Percentiles rank a stretch among this genome's conserved stretches.
Conservation (phyloP, 106 monocot species). For the Xerophyta viscosa region DNA sequence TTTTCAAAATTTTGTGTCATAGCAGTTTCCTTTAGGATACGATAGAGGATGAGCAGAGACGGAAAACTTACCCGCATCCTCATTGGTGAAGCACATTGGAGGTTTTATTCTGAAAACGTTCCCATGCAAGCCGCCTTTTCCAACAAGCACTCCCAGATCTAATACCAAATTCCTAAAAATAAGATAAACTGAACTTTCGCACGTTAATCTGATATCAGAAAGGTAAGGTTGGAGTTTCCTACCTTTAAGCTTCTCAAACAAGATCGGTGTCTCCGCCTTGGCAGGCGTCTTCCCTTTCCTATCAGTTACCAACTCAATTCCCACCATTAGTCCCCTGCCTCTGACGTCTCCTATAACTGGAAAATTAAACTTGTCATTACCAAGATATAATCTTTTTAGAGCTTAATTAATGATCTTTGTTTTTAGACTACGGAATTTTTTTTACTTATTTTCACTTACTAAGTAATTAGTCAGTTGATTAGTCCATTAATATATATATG, state of each 20-base stretch:
- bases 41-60: no score
- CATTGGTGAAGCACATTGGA: constrained; percentile 95
- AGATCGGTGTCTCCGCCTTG: constrained; percentile 49
- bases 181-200: no score
- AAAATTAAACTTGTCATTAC: no score
- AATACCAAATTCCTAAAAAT: constrained; percentile 1
- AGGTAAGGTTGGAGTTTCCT: not conserved
- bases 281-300: constrained; percentile 91
- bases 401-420: no score
- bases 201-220: not conserved
- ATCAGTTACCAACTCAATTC: constrained; percentile 84
- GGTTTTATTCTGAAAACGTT: constrained; percentile 98
- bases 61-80: constrained; percentile 72
- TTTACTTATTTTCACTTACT: no score
- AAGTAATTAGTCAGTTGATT: no score
- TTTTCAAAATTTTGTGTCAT: no score
- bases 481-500: no score
- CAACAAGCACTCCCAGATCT: constrained; percentile 93
- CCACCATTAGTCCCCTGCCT: constrained; percentile 92
- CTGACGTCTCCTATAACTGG: constrained; percentile 97
- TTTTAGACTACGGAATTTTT: no score
- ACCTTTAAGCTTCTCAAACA: constrained; percentile 95
- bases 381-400: no score
- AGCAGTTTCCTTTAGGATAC: no score
- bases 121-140: constrained; percentile 93